Evolutionary conservation across 768 basidiomycete genomes (phyloP).

Genomic region (Mycena rosella): DNA sequence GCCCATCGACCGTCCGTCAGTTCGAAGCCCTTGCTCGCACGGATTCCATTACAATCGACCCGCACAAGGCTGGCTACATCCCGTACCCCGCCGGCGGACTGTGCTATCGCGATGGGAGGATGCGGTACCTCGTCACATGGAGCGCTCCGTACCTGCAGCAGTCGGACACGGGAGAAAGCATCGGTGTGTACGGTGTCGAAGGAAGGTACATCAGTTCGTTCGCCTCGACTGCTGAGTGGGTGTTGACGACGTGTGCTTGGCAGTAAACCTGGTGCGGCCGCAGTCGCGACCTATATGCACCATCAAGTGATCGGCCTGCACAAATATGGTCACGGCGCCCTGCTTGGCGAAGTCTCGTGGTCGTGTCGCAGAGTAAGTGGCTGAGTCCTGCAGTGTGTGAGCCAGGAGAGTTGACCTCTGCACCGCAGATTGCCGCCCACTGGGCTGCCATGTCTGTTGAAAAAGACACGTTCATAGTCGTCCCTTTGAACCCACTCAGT

Average conservation of each 20-base stretch:
- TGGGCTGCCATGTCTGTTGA: slow-evolving; percentile 55
- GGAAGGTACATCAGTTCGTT: slow-evolving; percentile 47
- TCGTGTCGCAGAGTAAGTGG: slow-evolving; percentile 49
- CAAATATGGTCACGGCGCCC: slow-evolving; percentile 52
- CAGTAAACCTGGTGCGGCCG: slow-evolving; percentile 63
- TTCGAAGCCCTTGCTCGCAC: slow-evolving; percentile 43
- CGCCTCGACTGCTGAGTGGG: slow-evolving; percentile 40
- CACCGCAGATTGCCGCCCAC: slow-evolving; percentile 51
- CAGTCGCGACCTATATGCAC: slow-evolving; percentile 52
- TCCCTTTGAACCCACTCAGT: slow-evolving; percentile 55
- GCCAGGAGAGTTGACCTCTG: slow-evolving; percentile 7
- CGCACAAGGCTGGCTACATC: slow-evolving; percentile 59
- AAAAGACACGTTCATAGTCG: slow-evolving; percentile 50
- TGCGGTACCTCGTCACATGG: slow-evolving; percentile 56
- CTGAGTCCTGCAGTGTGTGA: slow-evolving; percentile 2
- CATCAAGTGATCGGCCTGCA: slow-evolving; percentile 57
- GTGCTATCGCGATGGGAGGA: slow-evolving; percentile 54
- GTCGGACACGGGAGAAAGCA: slow-evolving; percentile 45
- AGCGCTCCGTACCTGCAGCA: slow-evolving; percentile 45
- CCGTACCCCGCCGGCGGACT: slow-evolving; percentile 60
- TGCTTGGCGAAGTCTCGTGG: slow-evolving; percentile 57
- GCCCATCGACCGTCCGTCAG: slow-evolving; percentile 44
- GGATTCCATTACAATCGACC: slow-evolving; percentile 55
- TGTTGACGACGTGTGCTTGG: slow-evolving; percentile 19
- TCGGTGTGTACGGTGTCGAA: slow-evolving; percentile 62